Conservation (phyloP, 257 asterid genomes). For the Apocynum venetum region DNA sequence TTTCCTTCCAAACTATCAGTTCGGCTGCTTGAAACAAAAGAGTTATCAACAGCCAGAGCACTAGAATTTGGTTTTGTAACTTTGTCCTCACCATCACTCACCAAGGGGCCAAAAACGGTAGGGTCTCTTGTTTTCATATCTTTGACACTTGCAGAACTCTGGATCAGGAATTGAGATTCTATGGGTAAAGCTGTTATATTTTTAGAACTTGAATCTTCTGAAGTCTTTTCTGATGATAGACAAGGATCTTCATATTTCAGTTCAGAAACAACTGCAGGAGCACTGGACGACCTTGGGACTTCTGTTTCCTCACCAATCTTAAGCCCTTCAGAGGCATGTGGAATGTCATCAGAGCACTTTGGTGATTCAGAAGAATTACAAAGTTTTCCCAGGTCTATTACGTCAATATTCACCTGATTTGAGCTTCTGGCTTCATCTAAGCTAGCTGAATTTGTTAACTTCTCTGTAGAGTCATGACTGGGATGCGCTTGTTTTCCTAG, state of each 20-base stretch:
- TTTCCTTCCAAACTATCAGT: slow-evolving; percentile 71
- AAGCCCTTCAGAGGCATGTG: slow-evolving; percentile 8
- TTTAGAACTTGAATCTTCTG: slow-evolving; percentile 17
- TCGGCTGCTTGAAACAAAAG: slow-evolving; percentile 42
- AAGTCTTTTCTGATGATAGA: slow-evolving; percentile 19
- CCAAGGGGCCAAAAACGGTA: slow-evolving; percentile 23
- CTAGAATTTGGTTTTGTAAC: slow-evolving; percentile 27
- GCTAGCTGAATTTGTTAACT: background rate
- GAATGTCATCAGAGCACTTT: slow-evolving; percentile 1
- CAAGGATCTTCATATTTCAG: slow-evolving; percentile 17
- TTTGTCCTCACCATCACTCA: slow-evolving; percentile 35
- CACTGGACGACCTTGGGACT: slow-evolving; percentile 13
- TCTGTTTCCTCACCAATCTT: background rate
- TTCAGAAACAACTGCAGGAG: slow-evolving; percentile 15
- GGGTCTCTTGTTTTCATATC: slow-evolving; percentile 15
- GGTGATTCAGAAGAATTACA: background rate
- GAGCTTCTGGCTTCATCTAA: background rate
- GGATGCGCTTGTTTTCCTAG: background rate
- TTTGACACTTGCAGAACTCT: slow-evolving; percentile 22
- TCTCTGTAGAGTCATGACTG: background rate
- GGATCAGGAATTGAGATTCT: slow-evolving; percentile 20
- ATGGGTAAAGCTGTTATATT: slow-evolving; percentile 25
- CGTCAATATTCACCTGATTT: background rate
- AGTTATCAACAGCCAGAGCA: slow-evolving; percentile 32
- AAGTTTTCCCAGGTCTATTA: background rate